phyloP scores from a whole-genome alignment of 1,139 yeast species.

The Martiniozyma asiatica region DNA sequence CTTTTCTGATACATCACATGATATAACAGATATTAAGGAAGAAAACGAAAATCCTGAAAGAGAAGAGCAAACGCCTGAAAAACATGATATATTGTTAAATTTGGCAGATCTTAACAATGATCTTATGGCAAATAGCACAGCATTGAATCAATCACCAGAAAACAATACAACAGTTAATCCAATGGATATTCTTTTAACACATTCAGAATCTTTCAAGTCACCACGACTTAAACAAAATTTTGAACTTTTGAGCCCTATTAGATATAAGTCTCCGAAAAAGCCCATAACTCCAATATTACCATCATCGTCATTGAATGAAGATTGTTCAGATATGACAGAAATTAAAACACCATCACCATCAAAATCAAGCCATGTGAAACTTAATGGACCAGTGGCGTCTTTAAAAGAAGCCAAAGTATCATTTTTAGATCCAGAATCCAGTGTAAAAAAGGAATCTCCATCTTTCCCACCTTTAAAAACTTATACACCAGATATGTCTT shows the following conservation, averaged over 20 bases:
- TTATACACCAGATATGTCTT: constrained; percentile 12
- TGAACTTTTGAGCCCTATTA: neutral
- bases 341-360: too few relatives aligned
- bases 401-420: neutral
- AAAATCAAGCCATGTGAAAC: neutral
- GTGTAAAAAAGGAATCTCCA: too few relatives aligned
- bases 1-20: too few relatives aligned
- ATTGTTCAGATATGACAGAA: neutral
- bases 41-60: too few relatives aligned
- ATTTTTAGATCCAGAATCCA: too few relatives aligned
- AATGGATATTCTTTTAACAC: neutral
- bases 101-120: neutral
- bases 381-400: neutral
- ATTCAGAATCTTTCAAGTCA: too few relatives aligned
- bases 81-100: too few relatives aligned
- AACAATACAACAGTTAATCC: neutral
- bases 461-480: neutral
- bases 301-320: constrained; percentile 7
- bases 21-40: too few relatives aligned
- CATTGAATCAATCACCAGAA: neutral
- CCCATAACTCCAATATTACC: constrained; percentile 8
- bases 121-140: neutral
- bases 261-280: too few relatives aligned
- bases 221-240: too few relatives aligned
- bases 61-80: too few relatives aligned